Conservation (phyloP, 129 eudicot species). For the Flaveria ramosissima region DNA sequence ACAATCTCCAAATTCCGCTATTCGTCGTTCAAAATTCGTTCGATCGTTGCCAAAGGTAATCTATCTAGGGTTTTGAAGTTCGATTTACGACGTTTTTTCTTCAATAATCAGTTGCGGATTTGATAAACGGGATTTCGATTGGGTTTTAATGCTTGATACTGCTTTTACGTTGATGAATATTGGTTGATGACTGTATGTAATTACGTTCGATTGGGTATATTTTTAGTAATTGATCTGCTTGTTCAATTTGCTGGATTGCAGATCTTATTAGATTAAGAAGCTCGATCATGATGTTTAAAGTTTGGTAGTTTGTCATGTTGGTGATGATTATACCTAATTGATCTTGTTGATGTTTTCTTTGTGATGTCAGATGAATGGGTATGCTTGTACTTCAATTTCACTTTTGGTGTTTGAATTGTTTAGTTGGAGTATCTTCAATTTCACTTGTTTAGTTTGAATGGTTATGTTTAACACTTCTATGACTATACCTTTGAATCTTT, state of each 20-base stretch:
- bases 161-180: neutral
- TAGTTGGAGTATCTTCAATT: slow-evolving; percentile 7
- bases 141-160: slow-evolving; percentile 6
- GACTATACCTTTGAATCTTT: neutral
- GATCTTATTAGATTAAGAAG: slow-evolving; percentile 13
- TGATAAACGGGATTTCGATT: neutral
- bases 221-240: slow-evolving; percentile 3
- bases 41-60: slow-evolving; percentile 22
- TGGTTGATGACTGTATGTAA: neutral
- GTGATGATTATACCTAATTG: neutral
- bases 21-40: slow-evolving; percentile 20
- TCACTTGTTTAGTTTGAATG: neutral
- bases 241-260: slow-evolving; percentile 12
- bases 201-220: neutral
- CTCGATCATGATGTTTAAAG: neutral
- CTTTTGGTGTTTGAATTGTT: neutral
- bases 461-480: neutral
- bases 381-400: slow-evolving; percentile 7
- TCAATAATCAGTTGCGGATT: neutral
- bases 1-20: slow-evolving; percentile 8
- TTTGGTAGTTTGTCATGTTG: neutral
- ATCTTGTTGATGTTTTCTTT: neutral
- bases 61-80: slow-evolving; percentile 4
- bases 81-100: neutral
- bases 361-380: slow-evolving; percentile 4